Base-by-base conservation (phyloP, 495 filamentous ascomycete genomes). In the Lasiosphaeria miniovina region DNA sequence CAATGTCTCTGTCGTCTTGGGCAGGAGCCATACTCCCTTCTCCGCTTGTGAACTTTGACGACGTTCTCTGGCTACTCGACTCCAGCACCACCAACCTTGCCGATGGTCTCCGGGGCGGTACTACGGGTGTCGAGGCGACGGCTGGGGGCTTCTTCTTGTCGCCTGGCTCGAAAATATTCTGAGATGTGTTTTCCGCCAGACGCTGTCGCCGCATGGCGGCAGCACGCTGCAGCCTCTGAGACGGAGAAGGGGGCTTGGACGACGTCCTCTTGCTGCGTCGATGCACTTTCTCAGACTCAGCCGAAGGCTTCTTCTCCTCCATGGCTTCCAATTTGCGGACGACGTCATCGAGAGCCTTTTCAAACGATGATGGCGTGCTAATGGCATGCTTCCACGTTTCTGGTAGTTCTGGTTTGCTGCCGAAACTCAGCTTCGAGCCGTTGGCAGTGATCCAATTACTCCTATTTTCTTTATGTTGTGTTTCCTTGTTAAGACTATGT, bases 321-420 rank as follows among this genome's bases (percentile, higher is more conserved):
- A 73, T 70, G 7, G 61, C 63, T 0, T 74, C 69, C 11, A 77
- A 49, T 36, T 73, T 68, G 8, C 66, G 59, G 17, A 68, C 70
- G 11, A 73, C 71, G 36, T 73, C 70, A 31, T 75, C 68, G 3
- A 77, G 61, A 14, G 75, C 74, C 50, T 67, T 63, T 31, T 77
- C 69, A 24, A 74, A 64, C 3, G 70, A 75, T 4, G 71, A 75
- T 32, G 63, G 61, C 9, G 71, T 71, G 24, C 66, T 58, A 15
- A 64, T 49, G 24, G 69, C 67, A 57, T 70, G 62, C 43, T 63
- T 68, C 50, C 73, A 72, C 24, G 69, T 66, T 52, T 68, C 68
- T 32, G 74, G 71, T 12, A 56, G 55, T 12, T 67, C 66, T 9
- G 54, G 58, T 15, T 57, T 65, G 41, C 49, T 36, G 32, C 48